Evolutionary conservation across 208 protist species (phyloP).

Genomic region (Acanthamoeba lenticulata): DNA sequence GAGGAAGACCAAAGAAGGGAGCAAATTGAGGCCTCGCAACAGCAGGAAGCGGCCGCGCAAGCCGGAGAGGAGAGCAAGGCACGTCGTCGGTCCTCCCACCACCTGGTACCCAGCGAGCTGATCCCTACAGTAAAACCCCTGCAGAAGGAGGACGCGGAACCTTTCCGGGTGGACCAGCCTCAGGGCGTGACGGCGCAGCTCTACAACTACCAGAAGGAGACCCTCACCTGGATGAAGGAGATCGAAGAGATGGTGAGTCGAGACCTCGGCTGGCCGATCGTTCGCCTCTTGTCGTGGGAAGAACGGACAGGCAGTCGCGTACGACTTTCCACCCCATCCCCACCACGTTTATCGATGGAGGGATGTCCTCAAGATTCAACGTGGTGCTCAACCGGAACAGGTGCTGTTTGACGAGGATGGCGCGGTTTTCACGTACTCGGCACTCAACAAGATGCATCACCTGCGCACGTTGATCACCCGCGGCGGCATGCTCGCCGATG

Average conservation of each 20-base stretch:
- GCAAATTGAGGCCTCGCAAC: no score
- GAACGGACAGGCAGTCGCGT: conserved; percentile 8
- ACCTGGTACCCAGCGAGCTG: no score
- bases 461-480: neutral
- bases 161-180: neutral
- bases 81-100: no score
- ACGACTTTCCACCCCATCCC: no score
- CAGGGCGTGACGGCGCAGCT: neutral
- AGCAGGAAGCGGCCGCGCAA: no score
- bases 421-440: neutral
- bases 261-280: neutral
- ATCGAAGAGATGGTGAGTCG: neutral
- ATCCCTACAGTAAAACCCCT: no score
- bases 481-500: conserved; percentile 24
- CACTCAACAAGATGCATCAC: neutral
- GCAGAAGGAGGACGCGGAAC: no score
- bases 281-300: neutral
- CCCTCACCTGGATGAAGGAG: conserved; percentile 36
- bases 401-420: conserved; percentile 16
- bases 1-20: neutral
- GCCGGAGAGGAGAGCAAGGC: no score
- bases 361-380: no score
- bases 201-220: conserved; percentile 31
- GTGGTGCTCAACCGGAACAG: no score
- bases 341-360: no score